These are phyloP conservation scores for Fragaria nilgerrensis DNA, from an alignment of 306 rosid species.

Conservation along the genomic window DNA sequence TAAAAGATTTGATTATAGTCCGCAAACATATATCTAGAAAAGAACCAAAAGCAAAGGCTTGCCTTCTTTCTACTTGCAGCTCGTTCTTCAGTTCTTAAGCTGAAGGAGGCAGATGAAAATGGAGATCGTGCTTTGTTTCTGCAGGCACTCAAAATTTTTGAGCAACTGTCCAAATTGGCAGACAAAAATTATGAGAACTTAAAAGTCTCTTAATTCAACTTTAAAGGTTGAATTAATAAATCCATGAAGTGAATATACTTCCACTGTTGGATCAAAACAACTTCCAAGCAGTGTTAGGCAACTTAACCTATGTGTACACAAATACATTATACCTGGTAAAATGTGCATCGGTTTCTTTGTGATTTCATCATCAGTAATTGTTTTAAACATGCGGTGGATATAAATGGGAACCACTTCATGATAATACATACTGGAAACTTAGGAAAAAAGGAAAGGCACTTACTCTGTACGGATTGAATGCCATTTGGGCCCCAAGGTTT, in stretches of 20 bases:
- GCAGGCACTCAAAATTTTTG: conserved; percentile 54
- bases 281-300: too few species aligned
- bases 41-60: conserved; percentile 24
- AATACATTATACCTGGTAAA: not conserved
- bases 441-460: conserved; percentile 15
- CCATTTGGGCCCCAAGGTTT: conserved; percentile 55
- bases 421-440: not conserved
- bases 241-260: not conserved
- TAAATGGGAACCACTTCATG: not conserved
- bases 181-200: conserved; percentile 20
- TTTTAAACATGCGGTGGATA: not conserved
- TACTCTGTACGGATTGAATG: conserved; percentile 63
- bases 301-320: not conserved
- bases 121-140: conserved; percentile 79
- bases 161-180: conserved; percentile 34
- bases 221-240: not conserved
- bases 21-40: conserved; percentile 6
- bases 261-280: not conserved
- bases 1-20: not conserved
- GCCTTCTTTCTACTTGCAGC: conserved; percentile 91
- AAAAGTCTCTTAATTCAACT: not conserved
- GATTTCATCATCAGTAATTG: not conserved
- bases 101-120: conserved; percentile 67
- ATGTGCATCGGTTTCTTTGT: not conserved
- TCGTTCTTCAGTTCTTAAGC: conserved; percentile 89